Evolutionary conservation across 1,284 basidiomycete species (phyloP).

Genomic region (Ceratobasidium theobromae): DNA sequence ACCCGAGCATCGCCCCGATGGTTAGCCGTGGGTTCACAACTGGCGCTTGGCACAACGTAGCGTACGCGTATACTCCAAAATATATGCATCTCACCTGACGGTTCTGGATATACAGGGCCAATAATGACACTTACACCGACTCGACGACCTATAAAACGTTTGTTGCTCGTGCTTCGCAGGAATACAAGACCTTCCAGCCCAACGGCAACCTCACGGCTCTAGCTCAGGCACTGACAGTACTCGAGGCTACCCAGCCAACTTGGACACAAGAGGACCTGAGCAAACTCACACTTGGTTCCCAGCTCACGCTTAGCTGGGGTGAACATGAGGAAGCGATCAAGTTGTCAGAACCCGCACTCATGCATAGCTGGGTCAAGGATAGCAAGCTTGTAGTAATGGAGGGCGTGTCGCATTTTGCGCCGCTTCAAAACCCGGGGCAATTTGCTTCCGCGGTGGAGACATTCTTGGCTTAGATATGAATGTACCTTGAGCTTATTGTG

Average conservation of each 20-base stretch:
- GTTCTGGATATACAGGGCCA: neutral
- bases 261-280: neutral
- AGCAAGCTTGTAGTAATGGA: neutral
- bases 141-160: constrained; percentile 8
- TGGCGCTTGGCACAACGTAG: constrained; percentile 1
- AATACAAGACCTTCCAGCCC: neutral
- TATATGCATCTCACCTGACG: neutral
- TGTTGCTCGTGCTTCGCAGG: neutral
- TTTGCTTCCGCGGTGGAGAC: neutral
- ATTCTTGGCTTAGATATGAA: neutral
- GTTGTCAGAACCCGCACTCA: neutral
- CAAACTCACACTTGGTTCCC: neutral
- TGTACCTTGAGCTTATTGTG: neutral
- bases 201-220: constrained; percentile 13
- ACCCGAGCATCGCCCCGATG: neutral
- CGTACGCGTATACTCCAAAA: neutral
- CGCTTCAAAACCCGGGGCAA: neutral
- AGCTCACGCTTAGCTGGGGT: constrained; percentile 2
- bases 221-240: neutral
- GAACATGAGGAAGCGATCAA: constrained; percentile 6
- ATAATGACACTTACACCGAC: neutral
- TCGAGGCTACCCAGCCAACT: neutral
- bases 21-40: constrained; percentile 4
- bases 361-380: neutral
- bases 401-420: constrained; percentile 2